Evolutionary conservation across 2,329 filamentous ascomycete species (phyloP).

Genomic region (Cylindrodendrum hubeiense): DNA sequence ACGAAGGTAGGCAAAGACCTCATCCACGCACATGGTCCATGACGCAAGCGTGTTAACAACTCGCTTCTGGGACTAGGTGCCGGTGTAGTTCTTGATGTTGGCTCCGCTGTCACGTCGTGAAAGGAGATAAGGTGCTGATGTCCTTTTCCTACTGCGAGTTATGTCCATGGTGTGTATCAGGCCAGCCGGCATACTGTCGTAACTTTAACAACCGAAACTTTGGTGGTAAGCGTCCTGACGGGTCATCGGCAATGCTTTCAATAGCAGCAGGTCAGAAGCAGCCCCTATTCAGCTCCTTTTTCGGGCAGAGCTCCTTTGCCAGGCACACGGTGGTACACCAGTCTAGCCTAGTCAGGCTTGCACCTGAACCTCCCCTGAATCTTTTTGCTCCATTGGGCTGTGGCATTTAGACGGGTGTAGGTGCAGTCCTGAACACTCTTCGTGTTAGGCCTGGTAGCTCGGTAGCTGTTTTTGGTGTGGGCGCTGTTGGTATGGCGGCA

Average conservation of each 20-base stretch:
- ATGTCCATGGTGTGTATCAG: slow-evolving; percentile 18
- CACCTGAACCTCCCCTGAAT: background rate
- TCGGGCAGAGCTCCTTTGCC: slow-evolving; percentile 34
- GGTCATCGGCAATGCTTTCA: slow-evolving; percentile 11
- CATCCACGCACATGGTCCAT: background rate
- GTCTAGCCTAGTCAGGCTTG: slow-evolving; percentile 27
- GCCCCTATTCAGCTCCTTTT: slow-evolving; percentile 23
- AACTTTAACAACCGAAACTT: slow-evolving; percentile 25
- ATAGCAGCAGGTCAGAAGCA: background rate
- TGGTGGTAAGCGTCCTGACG: slow-evolving; percentile 19
- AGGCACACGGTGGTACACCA: slow-evolving; percentile 18
- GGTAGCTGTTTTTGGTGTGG: slow-evolving; percentile 26
- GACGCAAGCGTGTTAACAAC: background rate
- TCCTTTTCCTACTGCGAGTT: slow-evolving; percentile 22
- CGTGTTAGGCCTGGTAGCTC: slow-evolving; percentile 21
- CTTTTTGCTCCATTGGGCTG: slow-evolving; percentile 31
- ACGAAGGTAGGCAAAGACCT: slow-evolving; percentile 54
- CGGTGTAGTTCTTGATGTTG: slow-evolving; percentile 25
- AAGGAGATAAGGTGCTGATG: slow-evolving; percentile 29
- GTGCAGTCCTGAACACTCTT: slow-evolving; percentile 22
- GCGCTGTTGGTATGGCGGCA: slow-evolving; percentile 26
- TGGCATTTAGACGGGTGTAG: slow-evolving; percentile 31
- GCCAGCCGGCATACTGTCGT: slow-evolving; percentile 30
- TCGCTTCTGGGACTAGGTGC: slow-evolving; percentile 10
- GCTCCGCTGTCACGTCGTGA: background rate